Evolutionary conservation across 768 basidiomycete genomes (phyloP), one percentile per base, ranked within the genome.

Genomic region (Clavulina sp.): DNA sequence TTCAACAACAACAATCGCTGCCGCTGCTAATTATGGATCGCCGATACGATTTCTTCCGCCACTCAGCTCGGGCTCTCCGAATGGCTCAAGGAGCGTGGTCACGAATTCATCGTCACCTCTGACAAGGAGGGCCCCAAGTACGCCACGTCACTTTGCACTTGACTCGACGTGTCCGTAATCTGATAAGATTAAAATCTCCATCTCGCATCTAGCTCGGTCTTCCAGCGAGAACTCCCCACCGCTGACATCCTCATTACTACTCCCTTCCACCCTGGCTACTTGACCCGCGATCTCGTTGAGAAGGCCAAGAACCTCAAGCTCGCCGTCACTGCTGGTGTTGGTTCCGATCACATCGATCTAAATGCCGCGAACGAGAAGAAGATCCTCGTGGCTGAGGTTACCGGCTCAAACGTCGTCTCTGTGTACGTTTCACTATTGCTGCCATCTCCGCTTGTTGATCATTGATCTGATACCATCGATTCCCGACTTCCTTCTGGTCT

Each of bases 251-350:
- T 84, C 60, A 85, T 84, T 63, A 84, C 84, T 2, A 85, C 84
- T 3, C 83, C 84, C 3, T 86, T 87, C 77, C 84, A 87, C 64
- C 84, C 84, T 52, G 84, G 79, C 57, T 87, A 86, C 64, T 73
- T 87, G 54, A 87, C 84, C 1, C 72, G 69, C 33, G 82, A 83
- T 0, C 13, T 55, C 38, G 18, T 34, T 32, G 19, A 4, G 32
- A 62, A 86, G 75, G 86, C 89, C 30, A 81, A 82, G 67, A 89
- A 91, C 59, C 75, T 95, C 55, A 92, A 87, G 67, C 63, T 92
- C 52, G 85, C 83, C 60, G 74, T 92, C 60, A 95, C 89, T 23
- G 89, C 88, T 54, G 86, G 85, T 64, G 86, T 89, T 44, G 85
- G 87, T 7, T 86, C 83, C 19, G 89, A 91, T 67, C 86, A 84